Conservation (phyloP, 1,284 basidiomycete species). For the Austroboletus niveus region DNA sequence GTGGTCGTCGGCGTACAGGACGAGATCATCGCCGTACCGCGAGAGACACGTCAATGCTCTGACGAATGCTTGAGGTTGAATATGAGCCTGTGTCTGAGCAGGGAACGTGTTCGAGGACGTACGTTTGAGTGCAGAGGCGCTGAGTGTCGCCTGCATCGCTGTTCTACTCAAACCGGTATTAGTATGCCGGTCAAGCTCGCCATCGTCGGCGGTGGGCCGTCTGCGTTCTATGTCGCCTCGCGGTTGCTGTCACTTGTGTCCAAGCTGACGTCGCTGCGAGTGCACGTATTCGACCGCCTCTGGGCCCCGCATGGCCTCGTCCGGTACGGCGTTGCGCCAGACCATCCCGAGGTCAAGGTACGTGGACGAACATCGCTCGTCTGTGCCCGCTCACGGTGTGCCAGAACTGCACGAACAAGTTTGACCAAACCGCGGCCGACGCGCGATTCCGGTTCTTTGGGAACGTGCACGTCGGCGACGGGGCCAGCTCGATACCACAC, state of each 20-base stretch:
- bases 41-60: conserved; percentile 71
- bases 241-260: conserved; percentile 70
- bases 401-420: conserved; percentile 97
- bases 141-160: conserved; percentile 47
- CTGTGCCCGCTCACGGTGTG: conserved; percentile 9
- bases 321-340: conserved; percentile 95
- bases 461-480: conserved; percentile 75
- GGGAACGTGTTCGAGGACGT: conserved; percentile 17
- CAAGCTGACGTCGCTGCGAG: conserved; percentile 44
- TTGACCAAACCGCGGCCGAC: conserved; percentile 75
- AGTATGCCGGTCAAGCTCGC: conserved; percentile 59
- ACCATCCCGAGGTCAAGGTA: conserved; percentile 98
- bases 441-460: conserved; percentile 87
- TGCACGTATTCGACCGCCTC: conserved; percentile 91
- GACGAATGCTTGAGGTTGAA: conserved; percentile 55
- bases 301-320: conserved; percentile 96
- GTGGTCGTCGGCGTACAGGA: conserved; percentile 61
- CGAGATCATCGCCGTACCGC: conserved; percentile 76
- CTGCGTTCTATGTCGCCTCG: conserved; percentile 93
- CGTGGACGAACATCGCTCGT: conserved; percentile 21
- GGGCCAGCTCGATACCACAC: conserved; percentile 42
- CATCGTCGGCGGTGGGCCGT: conserved; percentile 88
- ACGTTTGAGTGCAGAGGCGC: conserved; percentile 48
- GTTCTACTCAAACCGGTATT: conserved; percentile 2
- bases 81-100: conserved; percentile 15